Conservation (phyloP, 2,329 filamentous ascomycete genomes). For the Davidsoniella neocaledoniae region DNA sequence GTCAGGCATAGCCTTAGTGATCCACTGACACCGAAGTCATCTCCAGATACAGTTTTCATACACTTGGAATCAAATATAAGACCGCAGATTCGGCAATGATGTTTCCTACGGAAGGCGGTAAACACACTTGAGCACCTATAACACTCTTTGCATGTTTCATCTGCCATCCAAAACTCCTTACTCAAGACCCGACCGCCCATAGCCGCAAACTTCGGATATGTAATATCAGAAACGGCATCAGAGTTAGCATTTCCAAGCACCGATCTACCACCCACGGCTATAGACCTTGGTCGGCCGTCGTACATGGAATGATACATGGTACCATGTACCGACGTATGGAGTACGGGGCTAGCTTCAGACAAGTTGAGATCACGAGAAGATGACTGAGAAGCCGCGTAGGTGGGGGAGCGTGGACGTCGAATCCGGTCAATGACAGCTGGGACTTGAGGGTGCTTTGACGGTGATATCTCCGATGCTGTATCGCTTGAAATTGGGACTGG, state of each 20-base stretch:
- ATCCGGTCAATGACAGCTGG: conserved; percentile 36
- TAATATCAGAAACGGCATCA: conserved; percentile 39
- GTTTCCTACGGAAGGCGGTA: conserved; percentile 85
- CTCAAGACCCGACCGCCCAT: conserved; percentile 78
- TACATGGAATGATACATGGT: conserved; percentile 38
- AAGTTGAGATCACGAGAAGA: conserved; percentile 42
- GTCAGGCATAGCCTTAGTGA: conserved; percentile 82
- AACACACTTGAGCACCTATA: conserved; percentile 85
- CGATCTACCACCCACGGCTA: conserved; percentile 23
- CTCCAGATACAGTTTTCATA: conserved; percentile 76
- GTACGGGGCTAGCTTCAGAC: conserved; percentile 34
- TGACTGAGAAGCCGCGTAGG: conserved; percentile 29
- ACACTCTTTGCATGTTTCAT: conserved; percentile 95
- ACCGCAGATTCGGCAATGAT: conserved; percentile 91
- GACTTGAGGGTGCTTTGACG: conserved; percentile 25
- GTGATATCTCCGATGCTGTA: conserved; percentile 16
- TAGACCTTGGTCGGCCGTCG: conserved; percentile 27
- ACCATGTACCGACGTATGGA: conserved; percentile 42
- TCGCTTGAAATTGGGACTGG: conserved; percentile 10
- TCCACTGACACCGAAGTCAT: conserved; percentile 71
- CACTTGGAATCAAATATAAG: conserved; percentile 97
- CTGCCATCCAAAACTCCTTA: conserved; percentile 98
- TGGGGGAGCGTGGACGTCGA: conserved; percentile 20
- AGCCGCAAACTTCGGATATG: conserved; percentile 46
- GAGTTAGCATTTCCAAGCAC: conserved; percentile 31